phyloP scores from a whole-genome alignment of 306 rosid species.

The Malus asiatica region DNA sequence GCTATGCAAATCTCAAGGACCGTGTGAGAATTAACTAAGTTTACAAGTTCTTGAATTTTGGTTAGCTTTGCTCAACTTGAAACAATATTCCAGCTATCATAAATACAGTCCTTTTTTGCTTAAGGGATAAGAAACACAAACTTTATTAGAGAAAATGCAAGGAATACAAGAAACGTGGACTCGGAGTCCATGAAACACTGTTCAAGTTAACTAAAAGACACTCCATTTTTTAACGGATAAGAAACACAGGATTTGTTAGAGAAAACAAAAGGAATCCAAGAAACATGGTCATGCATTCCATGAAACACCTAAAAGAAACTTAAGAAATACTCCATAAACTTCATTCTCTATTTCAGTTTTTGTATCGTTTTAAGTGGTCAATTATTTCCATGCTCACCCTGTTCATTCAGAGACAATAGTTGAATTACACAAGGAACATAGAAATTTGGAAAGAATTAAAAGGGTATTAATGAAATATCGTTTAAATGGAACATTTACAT shows the following conservation, averaged over 20 bases:
- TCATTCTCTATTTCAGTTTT: too few species aligned
- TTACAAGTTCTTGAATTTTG: not conserved
- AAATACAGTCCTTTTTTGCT: not conserved
- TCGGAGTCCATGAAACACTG: not conserved
- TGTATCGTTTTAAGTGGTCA: not conserved
- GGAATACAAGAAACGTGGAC: not conserved
- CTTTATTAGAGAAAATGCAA: not conserved
- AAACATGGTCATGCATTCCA: not conserved
- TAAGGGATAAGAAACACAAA: not conserved
- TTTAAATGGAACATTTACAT: not conserved
- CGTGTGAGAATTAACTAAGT: not conserved
- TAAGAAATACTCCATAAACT: too few species aligned
- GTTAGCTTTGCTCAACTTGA: not conserved
- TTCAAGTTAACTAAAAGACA: not conserved
- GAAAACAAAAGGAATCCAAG: not conserved
- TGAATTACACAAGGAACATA: not conserved
- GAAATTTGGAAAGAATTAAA: not conserved
- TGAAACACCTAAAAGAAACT: not conserved
- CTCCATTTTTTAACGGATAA: not conserved
- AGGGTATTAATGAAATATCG: not conserved
- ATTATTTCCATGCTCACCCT: not conserved
- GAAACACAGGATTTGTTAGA: not conserved
- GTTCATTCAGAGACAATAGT: not conserved
- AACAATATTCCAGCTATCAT: not conserved
- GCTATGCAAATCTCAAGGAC: too few species aligned